A percentile compares a stretch with the other conserved stretches of the same genome.
phyloP scores from a whole-genome alignment of 1,284 basidiomycete species.

The Leucocoprinus gongylophorus region DNA sequence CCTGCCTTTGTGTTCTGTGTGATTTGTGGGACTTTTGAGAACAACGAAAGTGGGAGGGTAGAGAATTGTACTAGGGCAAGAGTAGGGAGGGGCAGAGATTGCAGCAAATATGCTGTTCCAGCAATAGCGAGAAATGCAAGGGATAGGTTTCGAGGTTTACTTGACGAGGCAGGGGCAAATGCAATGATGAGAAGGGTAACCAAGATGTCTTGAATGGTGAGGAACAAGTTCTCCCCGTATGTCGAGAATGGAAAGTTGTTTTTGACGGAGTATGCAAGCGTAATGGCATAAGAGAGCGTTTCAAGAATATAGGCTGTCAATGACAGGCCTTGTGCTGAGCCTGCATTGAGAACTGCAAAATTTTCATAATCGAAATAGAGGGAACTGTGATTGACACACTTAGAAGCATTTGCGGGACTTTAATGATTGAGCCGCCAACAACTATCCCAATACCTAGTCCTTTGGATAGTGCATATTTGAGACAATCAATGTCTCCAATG shows the following conservation, averaged over 20 bases:
- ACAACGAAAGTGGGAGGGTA: constrained; percentile 79
- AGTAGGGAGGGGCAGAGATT: constrained; percentile 40
- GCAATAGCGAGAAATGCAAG: constrained; percentile 36
- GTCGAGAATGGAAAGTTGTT: constrained; percentile 89
- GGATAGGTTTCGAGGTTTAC: constrained; percentile 29
- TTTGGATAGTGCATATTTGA: constrained; percentile 88
- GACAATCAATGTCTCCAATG: constrained; percentile 70
- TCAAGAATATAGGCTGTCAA: constrained; percentile 78
- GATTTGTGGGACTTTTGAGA: constrained; percentile 87
- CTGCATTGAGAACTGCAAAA: constrained; percentile 46
- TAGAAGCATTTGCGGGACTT: constrained; percentile 81
- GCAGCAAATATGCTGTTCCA: constrained; percentile 40
- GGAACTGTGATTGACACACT: constrained; percentile 39
- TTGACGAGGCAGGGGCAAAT: constrained; percentile 36
- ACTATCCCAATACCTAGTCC: constrained; percentile 89
- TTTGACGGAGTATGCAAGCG: constrained; percentile 78
- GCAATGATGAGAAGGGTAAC: constrained; percentile 78
- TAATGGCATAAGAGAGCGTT: constrained; percentile 82
- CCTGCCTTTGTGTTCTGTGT: constrained; percentile 63
- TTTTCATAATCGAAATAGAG: not conserved
- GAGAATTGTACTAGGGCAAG: constrained; percentile 66
- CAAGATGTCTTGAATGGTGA: constrained; percentile 76
- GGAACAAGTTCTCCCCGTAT: constrained; percentile 90
- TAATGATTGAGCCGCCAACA: constrained; percentile 88
- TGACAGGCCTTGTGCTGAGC: constrained; percentile 80